Base-by-base conservation (phyloP, 352 stramenopile genomes). In the Albugo laibachii region DNA sequence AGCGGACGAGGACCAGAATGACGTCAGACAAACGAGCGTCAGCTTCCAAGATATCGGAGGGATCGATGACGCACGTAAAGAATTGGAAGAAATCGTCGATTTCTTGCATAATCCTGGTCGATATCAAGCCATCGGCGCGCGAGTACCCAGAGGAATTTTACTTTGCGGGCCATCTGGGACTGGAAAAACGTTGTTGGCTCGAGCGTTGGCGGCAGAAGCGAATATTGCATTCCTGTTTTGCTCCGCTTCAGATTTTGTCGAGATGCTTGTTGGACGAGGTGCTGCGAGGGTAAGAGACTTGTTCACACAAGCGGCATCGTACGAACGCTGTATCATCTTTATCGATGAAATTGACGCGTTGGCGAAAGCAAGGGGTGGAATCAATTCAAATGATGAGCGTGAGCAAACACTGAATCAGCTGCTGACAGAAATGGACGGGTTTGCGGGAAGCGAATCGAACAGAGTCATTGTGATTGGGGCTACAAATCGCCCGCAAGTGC, bases 261-360 rank as follows among this genome's bases (percentile, higher is more conserved):
- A 98, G 54, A 95, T 97, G 86, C 87, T 97, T 31, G 93, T 97
- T 5, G 92, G 92, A 46, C 75, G 94, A 44, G 92, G 92, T 42
- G 88, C 92, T 4, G 88, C 83, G 36, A 82, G 92, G 48, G 88
- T 97, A 21, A 77, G 92, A 49, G 82, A 95, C 45, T 67, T 97
- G 20, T 97, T 97, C 62, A 87, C 67, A 18, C 81, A 96, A 59
- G 92, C 89, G 2, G 83, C 87, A 55, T 92, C 96, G 69, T 63
- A 96, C 75, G 55, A 84, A 24, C 91, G 92, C 20, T 98, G 91
- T 55, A 97, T 98, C 55, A 95, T 98, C 56, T 98, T 98, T 59
- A 97, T 98, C 55, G 92, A 97, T 62, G 92, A 97, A 53, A 95
- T 97, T 56, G 92, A 97, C 70, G 88, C 92, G 18, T 66, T 97